These are phyloP conservation scores for Lepidopterella palustris DNA, from an alignment of 495 filamentous ascomycete species.

Conservation along the genomic window DNA sequence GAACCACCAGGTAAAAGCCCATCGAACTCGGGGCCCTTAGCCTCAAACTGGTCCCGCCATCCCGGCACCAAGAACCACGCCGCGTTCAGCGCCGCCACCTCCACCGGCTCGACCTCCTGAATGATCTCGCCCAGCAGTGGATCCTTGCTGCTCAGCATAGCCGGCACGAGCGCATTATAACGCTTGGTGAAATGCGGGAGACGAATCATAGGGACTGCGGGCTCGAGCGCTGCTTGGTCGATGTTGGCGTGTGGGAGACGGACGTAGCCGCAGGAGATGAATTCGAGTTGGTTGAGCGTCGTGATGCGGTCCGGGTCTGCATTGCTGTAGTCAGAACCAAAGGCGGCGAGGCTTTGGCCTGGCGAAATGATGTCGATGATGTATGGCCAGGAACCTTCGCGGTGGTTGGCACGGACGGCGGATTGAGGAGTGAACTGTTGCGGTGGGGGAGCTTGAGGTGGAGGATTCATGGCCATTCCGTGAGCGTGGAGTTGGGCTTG, in stretches of 20 bases:
- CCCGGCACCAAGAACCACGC: constrained; percentile 31
- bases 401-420: constrained; percentile 10
- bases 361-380: constrained; percentile 33
- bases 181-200: constrained; percentile 23
- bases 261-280: constrained; percentile 36
- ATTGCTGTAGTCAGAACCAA: constrained; percentile 4
- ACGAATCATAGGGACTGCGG: not conserved
- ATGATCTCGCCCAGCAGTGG: constrained; percentile 31
- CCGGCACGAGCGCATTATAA: constrained; percentile 9
- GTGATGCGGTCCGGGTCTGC: constrained; percentile 15
- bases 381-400: constrained; percentile 34
- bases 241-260: constrained; percentile 18
- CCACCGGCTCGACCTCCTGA: constrained; percentile 27
- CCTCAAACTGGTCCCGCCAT: constrained; percentile 28
- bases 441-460: not conserved
- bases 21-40: constrained; percentile 32
- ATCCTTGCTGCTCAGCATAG: constrained; percentile 17
- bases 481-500: constrained; percentile 7
- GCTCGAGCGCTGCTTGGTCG: constrained; percentile 27
- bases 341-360: constrained; percentile 25
- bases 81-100: constrained; percentile 23
- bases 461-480: not conserved
- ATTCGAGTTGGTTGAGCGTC: constrained; percentile 16
- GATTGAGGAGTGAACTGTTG: constrained; percentile 1
- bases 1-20: constrained; percentile 31